Evolutionary conservation across 2,329 filamentous ascomycete genomes (phyloP), one percentile per base, ranked within the genome.

Genomic region (Neoscytalidium dimidiatum): DNA sequence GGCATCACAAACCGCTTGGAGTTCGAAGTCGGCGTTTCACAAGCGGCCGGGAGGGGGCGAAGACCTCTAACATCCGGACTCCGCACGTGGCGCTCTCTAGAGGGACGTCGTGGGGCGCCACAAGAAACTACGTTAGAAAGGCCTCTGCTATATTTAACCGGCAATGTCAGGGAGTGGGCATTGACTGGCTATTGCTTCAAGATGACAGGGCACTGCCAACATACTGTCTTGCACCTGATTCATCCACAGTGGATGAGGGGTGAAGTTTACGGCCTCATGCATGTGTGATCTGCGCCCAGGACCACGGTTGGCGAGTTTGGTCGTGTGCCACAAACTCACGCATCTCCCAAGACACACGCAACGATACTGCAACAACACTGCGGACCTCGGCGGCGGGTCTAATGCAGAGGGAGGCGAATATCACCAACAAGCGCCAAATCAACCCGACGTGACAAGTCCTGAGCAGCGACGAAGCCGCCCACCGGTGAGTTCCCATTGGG

Each of bases 231-330:
- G 35, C 53, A 17, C n/a, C 41, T 60, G 38, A 33, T 33, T 60
- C 56, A 46, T 26, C 6, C 23, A 23, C 17, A 8, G 41, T 21
- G n/a, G 35, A 5, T 2, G 38, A 60, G 26, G 23, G 56, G 23
- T 3, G 9, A 44, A 23, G 17, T 31, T 9, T 44, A n/a, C 13
- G 56, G 38, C 23, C 56, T 46, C 56, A 60, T 46, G 56, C 38
- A 44, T 60, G 56, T 46, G 19, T 60, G 56, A 60, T 60, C 56
- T 60, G 38, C 56, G 41, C n/a, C 56, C 38, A 33, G 56, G 41
- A 60, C 38, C 56, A 44, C 41, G 56, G 56, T 52, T 52, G 49
- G 49, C 28, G 28, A 52, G 28, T 28, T 28, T 17, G 51, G 33
- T 26, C 33, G 51, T 38, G 43, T 46, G 43, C 13, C n/a, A 43